Evolutionary conservation across 495 filamentous ascomycete species (phyloP).

Genomic region (Neurospora sp.): DNA sequence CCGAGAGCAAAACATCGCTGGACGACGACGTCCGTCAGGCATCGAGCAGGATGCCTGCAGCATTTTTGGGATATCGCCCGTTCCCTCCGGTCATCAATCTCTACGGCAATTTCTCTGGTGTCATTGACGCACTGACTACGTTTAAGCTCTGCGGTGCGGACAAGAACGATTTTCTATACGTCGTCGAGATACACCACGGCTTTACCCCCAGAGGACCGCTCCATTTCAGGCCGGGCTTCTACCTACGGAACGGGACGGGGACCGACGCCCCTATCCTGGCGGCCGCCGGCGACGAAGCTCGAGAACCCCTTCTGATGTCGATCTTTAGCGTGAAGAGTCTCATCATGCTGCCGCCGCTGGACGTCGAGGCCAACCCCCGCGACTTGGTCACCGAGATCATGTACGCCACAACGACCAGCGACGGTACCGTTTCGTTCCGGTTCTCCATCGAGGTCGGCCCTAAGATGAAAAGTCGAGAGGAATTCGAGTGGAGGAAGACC

Average conservation of each 20-base stretch:
- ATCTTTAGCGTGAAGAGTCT: neutral
- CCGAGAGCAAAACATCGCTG: neutral
- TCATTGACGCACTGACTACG: neutral
- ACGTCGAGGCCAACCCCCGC: neutral
- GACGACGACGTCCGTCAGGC: neutral
- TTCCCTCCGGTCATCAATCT: slow-evolving; percentile 8
- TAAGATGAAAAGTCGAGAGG: neutral
- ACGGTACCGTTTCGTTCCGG: slow-evolving; percentile 1
- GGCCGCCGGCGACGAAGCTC: slow-evolving; percentile 3
- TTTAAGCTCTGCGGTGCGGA: slow-evolving; percentile 4
- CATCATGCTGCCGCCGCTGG: slow-evolving; percentile 1
- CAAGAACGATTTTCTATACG: neutral
- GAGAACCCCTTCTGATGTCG: neutral
- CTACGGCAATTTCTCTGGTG: slow-evolving; percentile 3
- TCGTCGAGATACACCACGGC: slow-evolving; percentile 3
- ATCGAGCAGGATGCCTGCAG: neutral
- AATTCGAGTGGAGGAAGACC: slow-evolving; percentile 8
- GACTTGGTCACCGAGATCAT: slow-evolving; percentile 4
- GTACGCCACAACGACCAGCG: neutral
- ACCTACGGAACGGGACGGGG: slow-evolving; percentile 7
- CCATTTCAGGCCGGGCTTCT: slow-evolving; percentile 1
- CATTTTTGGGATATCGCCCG: slow-evolving; percentile 3
- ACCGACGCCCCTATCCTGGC: slow-evolving; percentile 1
- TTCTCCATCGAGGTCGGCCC: slow-evolving; percentile 5
- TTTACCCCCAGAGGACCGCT: slow-evolving; percentile 2